Evolutionary conservation across 2,329 filamentous ascomycete species (phyloP).

Genomic region (Fusarium udum): DNA sequence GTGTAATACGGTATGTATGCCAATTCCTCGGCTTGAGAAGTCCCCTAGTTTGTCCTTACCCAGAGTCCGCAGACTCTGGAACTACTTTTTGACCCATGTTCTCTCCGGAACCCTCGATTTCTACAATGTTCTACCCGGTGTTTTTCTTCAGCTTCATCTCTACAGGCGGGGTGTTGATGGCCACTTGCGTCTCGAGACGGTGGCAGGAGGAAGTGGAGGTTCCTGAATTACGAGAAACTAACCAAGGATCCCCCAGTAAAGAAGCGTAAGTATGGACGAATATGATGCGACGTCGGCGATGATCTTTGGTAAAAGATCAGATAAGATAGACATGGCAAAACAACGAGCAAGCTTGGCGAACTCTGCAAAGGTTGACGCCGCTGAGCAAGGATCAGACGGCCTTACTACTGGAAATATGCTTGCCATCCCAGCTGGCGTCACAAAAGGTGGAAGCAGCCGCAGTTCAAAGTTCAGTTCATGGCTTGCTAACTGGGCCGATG

Average conservation of each 20-base stretch:
- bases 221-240: constrained; percentile 6
- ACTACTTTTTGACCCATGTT: not conserved
- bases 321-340: constrained; percentile 34
- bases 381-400: constrained; percentile 15
- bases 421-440: constrained; percentile 3
- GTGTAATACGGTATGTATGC: not conserved
- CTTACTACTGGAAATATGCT: constrained; percentile 21
- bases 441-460: constrained; percentile 1
- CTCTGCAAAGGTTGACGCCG: constrained; percentile 10
- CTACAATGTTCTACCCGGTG: not conserved
- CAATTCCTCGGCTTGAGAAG: not conserved
- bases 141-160: constrained; percentile 12
- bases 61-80: not conserved
- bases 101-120: not conserved
- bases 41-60: not conserved
- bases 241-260: constrained; percentile 21
- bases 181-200: constrained; percentile 13
- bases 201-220: constrained; percentile 31
- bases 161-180: constrained; percentile 25
- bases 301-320: constrained; percentile 52
- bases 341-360: constrained; percentile 12
- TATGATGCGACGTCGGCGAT: constrained; percentile 45
- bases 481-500: constrained; percentile 15
- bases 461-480: not conserved
- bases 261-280: constrained; percentile 7